These are phyloP conservation scores for Diutina rugosa DNA, from an alignment of 1,139 yeast species.

Conservation along the genomic window DNA sequence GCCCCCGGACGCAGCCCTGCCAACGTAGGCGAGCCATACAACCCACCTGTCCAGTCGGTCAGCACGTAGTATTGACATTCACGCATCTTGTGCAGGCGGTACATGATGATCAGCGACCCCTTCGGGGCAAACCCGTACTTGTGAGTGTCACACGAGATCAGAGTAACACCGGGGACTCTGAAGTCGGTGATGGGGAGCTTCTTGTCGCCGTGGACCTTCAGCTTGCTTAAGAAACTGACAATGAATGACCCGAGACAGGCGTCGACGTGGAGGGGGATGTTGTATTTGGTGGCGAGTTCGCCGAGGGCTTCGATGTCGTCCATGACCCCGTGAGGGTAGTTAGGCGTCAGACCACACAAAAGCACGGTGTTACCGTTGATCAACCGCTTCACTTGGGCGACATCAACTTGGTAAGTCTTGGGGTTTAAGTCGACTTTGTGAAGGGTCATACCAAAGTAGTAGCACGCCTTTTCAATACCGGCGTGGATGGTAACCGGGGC, in stretches of 20 bases:
- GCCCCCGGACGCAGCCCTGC: slow-evolving; percentile 99
- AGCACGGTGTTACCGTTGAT: slow-evolving; percentile 73
- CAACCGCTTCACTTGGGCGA: slow-evolving; percentile 45
- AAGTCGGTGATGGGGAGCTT: slow-evolving; percentile 66
- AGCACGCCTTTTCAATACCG: slow-evolving; percentile 88
- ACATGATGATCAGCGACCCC: slow-evolving; percentile 90
- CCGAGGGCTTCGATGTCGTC: slow-evolving; percentile 77
- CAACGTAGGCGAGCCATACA: slow-evolving; percentile 90
- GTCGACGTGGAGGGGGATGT: slow-evolving; percentile 84
- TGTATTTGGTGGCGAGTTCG: slow-evolving; percentile 44
- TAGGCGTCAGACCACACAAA: slow-evolving; percentile 89
- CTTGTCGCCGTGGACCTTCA: slow-evolving; percentile 36
- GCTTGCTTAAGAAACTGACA: slow-evolving; percentile 62
- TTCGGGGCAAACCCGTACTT: slow-evolving; percentile 98
- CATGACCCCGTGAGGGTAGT: slow-evolving; percentile 91
- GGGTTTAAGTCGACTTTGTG: slow-evolving; percentile 74
- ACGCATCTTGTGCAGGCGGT: slow-evolving; percentile 53
- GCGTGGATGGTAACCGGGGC: slow-evolving; percentile 92
- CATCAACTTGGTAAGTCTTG: slow-evolving; percentile 52
- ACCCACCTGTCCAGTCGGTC: slow-evolving; percentile 87
- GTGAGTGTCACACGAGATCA: slow-evolving; percentile 95
- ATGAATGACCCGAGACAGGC: slow-evolving; percentile 92
- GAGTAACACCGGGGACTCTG: slow-evolving; percentile 86
- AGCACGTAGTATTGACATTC: slow-evolving; percentile 75
- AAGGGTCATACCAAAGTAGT: slow-evolving; percentile 76